Conservation (phyloP, 1,139 yeast genomes). For the Pichia cactophila region DNA sequence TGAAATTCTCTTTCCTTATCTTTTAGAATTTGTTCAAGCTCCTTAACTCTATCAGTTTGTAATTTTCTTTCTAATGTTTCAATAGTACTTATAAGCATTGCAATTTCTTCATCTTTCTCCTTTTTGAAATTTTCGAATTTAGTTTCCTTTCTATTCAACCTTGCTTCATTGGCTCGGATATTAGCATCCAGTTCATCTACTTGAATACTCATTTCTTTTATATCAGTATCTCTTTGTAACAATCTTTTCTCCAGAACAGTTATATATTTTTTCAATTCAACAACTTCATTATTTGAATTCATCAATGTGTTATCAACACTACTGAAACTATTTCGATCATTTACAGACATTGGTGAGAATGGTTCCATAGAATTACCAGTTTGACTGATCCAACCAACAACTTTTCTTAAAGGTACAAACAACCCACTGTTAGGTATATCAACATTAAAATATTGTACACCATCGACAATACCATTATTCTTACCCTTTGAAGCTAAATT, state of each 20-base stretch:
- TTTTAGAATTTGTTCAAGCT: background rate
- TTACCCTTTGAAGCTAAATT: constrained; percentile 62
- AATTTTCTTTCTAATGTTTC: constrained; percentile 41
- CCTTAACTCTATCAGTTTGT: background rate
- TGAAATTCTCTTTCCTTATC: constrained; percentile 7
- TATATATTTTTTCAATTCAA: constrained; percentile 9
- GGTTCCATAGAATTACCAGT: background rate
- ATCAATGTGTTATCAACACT: background rate
- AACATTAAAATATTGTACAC: constrained; percentile 56
- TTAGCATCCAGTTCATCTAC: constrained; percentile 41
- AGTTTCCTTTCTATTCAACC: constrained; percentile 37
- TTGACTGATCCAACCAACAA: constrained; percentile 24
- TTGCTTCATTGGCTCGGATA: constrained; percentile 38
- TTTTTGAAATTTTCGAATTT: constrained; percentile 37
- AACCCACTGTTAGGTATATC: constrained; percentile 60
- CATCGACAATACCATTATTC: constrained; percentile 67
- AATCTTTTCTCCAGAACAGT: constrained; percentile 5
- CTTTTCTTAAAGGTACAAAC: constrained; percentile 62
- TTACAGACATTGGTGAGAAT: background rate
- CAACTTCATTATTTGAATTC: background rate
- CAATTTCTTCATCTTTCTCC: constrained; percentile 46
- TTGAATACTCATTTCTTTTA: constrained; percentile 36
- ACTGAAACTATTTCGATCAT: background rate
- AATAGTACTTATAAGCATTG: constrained; percentile 50
- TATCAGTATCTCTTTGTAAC: constrained; percentile 10